Evolutionary conservation across 1,284 basidiomycete species (phyloP).

Genomic region (Fomitopsis betulina): DNA sequence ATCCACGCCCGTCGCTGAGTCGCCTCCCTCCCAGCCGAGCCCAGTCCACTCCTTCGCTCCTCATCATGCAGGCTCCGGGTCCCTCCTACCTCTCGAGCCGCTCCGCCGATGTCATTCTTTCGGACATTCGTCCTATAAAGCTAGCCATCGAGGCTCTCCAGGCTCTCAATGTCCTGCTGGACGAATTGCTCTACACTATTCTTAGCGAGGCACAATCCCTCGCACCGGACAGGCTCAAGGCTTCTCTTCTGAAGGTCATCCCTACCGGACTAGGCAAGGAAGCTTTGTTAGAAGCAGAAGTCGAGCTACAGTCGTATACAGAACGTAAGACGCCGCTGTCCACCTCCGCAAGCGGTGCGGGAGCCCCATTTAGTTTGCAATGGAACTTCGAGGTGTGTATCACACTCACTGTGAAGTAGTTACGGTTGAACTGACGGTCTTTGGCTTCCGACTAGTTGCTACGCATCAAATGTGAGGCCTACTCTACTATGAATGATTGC

Average conservation of each 20-base stretch:
- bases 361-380: constrained; percentile 50
- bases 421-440: not conserved
- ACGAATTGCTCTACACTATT: constrained; percentile 80
- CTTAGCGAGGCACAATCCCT: constrained; percentile 72
- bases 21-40: not conserved
- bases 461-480: constrained; percentile 79
- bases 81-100: constrained; percentile 74
- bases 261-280: constrained; percentile 82
- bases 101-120: constrained; percentile 86
- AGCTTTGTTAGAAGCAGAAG: constrained; percentile 87
- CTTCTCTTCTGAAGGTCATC: constrained; percentile 67
- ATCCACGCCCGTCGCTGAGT: not conserved
- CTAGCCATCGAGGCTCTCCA: constrained; percentile 70
- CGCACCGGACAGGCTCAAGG: constrained; percentile 69
- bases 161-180: constrained; percentile 80
- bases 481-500: constrained; percentile 77
- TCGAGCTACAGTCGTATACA: constrained; percentile 85
- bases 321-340: constrained; percentile 50
- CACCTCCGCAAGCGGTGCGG: constrained; percentile 32
- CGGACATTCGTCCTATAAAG: constrained; percentile 86
- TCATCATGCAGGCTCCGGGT: constrained; percentile 30
- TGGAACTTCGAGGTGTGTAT: constrained; percentile 69
- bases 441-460: constrained; percentile 45
- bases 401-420: constrained; percentile 2
- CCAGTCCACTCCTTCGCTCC: not conserved